These are phyloP conservation scores for Hanseniaspora lachancei DNA, from an alignment of 805 yeast genomes.

Conservation along the genomic window DNA sequence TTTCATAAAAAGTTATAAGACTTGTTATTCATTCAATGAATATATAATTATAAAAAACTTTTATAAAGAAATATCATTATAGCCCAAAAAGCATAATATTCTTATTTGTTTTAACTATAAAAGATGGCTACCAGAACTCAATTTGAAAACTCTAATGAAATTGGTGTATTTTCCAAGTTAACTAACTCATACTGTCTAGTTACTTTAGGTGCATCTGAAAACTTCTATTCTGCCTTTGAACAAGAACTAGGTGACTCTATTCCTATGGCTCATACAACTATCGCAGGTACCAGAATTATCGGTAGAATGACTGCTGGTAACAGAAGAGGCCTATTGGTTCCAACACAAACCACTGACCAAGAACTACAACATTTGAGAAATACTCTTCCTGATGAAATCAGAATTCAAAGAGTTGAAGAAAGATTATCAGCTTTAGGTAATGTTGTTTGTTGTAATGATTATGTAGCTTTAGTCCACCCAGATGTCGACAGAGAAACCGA, in stretches of 20 bases:
- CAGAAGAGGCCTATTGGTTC: constrained; percentile 92
- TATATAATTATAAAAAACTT: neutral
- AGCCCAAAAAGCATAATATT: neutral
- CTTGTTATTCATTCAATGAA: neutral
- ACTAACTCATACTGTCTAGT: constrained; percentile 94
- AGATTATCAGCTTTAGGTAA: constrained; percentile 93
- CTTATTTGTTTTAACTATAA: neutral
- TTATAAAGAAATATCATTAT: neutral
- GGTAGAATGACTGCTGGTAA: constrained; percentile 98
- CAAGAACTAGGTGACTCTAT: constrained; percentile 93
- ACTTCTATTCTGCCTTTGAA: constrained; percentile 85
- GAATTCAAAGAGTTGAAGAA: constrained; percentile 96
- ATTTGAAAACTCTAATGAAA: constrained; percentile 77
- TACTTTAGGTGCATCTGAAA: constrained; percentile 90
- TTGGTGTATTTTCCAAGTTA: constrained; percentile 87
- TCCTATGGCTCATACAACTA: constrained; percentile 93
- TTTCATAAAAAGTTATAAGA: neutral
- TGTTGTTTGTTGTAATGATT: constrained; percentile 96
- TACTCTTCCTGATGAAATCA: constrained; percentile 86
- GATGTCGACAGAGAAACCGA: constrained; percentile 99
- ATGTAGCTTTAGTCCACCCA: constrained; percentile 97
- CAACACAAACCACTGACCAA: constrained; percentile 96
- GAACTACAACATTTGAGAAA: constrained; percentile 95
- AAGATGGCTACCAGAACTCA: constrained; percentile 59
- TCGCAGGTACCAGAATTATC: constrained; percentile 93